Percentiles rank a stretch among this genome's conserved stretches.
These are phyloP conservation scores for Melaleuca alternifolia DNA, from an alignment of 345 rosid species.

Conservation along the genomic window DNA sequence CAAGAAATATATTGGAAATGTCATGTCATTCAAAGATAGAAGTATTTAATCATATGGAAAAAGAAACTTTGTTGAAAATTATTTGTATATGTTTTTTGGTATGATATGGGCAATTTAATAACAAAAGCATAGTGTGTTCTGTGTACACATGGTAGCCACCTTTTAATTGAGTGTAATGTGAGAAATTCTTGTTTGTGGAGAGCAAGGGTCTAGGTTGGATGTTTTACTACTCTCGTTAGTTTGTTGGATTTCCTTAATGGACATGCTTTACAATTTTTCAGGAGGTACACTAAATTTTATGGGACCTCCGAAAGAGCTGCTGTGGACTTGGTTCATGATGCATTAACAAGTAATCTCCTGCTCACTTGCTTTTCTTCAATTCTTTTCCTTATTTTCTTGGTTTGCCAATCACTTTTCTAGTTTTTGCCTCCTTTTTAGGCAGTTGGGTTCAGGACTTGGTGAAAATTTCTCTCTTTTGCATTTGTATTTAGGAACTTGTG, in stretches of 20 bases:
- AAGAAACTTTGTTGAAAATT: background rate
- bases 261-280: constrained; percentile 5
- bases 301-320: constrained; percentile 90
- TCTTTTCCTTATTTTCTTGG: constrained; percentile 5
- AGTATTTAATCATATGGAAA: background rate
- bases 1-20: background rate
- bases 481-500: background rate
- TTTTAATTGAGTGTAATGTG: background rate
- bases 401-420: background rate
- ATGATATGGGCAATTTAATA: background rate
- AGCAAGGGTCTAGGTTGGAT: background rate
- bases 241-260: background rate
- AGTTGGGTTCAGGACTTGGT: background rate
- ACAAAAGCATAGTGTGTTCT: background rate
- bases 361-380: background rate
- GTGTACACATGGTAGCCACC: background rate
- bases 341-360: constrained; percentile 50
- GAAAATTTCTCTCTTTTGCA: background rate
- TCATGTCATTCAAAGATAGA: background rate
- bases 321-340: constrained; percentile 78
- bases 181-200: background rate
- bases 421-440: background rate
- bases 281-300: constrained; percentile 93
- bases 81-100: background rate
- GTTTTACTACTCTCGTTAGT: background rate